phyloP scores from a whole-genome alignment of 116 monocot species.

The Trichopus zeylanicus region DNA sequence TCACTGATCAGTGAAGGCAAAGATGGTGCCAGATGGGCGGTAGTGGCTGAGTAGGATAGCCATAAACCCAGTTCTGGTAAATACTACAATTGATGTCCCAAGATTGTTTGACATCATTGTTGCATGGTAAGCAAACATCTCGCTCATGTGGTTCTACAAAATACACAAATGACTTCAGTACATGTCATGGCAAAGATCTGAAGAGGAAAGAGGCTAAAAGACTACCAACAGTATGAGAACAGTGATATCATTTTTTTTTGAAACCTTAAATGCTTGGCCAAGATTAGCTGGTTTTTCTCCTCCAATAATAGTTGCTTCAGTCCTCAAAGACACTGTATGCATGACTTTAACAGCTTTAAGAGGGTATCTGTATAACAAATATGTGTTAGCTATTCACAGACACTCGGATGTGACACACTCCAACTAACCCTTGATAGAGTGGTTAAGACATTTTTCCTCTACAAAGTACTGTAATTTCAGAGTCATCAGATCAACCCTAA shows the following conservation, averaged over 20 bases:
- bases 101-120: constrained; percentile 98
- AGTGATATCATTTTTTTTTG: not conserved
- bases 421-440: too few relatives aligned
- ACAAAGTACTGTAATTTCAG: too few relatives aligned
- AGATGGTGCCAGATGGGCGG: constrained; percentile 92
- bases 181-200: too few relatives aligned
- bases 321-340: constrained; percentile 94
- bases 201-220: not conserved
- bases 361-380: constrained; percentile 57
- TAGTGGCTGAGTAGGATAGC: constrained; percentile 92
- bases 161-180: too few relatives aligned
- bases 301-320: constrained; percentile 74
- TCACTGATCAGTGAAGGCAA: constrained; percentile 94
- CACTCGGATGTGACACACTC: too few relatives aligned
- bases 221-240: not conserved
- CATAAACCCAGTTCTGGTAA: too few relatives aligned
- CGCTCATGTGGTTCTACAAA: constrained; percentile 89
- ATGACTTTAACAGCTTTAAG: constrained; percentile 99
- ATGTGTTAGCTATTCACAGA: too few relatives aligned
- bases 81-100: constrained; percentile 88
- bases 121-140: constrained; percentile 99
- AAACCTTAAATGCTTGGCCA: constrained; percentile 93
- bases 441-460: too few relatives aligned
- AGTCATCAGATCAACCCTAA: too few relatives aligned
- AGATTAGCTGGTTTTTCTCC: constrained; percentile 72